phyloP scores from a whole-genome alignment of 129 eudicot genomes.

The Escallonia herrerae region DNA sequence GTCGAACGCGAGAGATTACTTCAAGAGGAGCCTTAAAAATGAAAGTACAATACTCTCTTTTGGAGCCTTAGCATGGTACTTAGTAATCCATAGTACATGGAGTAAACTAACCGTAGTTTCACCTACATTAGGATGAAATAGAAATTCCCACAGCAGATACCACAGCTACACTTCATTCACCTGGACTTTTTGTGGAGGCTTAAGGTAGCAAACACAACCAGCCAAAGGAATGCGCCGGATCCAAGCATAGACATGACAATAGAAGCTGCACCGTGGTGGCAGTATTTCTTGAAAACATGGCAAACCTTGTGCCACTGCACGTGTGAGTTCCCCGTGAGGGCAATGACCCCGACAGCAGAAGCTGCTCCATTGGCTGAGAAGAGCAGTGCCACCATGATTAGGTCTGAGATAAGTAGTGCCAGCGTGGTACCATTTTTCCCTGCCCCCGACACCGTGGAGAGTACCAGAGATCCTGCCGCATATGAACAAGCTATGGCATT shows the following conservation, averaged over 20 bases:
- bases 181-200: background rate
- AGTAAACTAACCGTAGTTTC: too few relatives aligned
- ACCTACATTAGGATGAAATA: too few relatives aligned
- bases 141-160: too few relatives aligned
- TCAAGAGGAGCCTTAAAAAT: too few relatives aligned
- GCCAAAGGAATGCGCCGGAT: background rate
- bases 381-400: conserved; percentile 1
- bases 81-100: too few relatives aligned
- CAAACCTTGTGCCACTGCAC: background rate
- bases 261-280: background rate
- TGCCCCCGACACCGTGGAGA: background rate
- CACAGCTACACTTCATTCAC: too few relatives aligned
- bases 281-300: background rate
- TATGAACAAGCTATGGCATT: conserved; percentile 1
- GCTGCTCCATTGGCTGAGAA: background rate
- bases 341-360: background rate
- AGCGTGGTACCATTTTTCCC: background rate
- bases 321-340: background rate
- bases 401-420: background rate
- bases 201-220: background rate
- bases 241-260: background rate
- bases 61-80: too few relatives aligned
- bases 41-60: too few relatives aligned
- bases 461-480: background rate
- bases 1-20: too few relatives aligned